Evolutionary conservation across 495 filamentous ascomycete species (phyloP).

Genomic region (Talaromyces liani): DNA sequence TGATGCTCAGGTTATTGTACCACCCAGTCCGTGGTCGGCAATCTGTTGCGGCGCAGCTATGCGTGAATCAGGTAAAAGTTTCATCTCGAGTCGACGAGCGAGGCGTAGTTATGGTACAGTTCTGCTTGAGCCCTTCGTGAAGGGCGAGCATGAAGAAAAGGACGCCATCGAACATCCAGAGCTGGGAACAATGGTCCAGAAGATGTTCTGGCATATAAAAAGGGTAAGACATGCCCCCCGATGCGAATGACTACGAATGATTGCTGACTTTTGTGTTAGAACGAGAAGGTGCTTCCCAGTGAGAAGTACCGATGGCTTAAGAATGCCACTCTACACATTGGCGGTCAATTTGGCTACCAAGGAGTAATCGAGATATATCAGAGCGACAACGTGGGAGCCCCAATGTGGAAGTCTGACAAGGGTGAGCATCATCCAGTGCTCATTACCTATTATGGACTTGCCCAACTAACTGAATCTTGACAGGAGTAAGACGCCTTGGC

Average conservation of each 20-base stretch:
- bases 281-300: too few species aligned
- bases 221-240: not conserved
- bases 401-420: not conserved
- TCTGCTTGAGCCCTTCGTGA: not conserved
- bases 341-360: not conserved
- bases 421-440: not conserved
- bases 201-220: slow-evolving; percentile 4
- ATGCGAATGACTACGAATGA: too few species aligned
- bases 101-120: slow-evolving; percentile 59
- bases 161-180: not conserved
- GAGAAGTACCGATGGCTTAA: not conserved
- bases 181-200: slow-evolving; percentile 2
- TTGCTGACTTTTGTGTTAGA: too few species aligned
- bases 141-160: not conserved
- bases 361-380: not conserved
- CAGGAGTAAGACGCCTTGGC: not conserved
- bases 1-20: slow-evolving; percentile 8
- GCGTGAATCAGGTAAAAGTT: too few species aligned
- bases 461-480: not conserved
- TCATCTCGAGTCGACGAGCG: slow-evolving; percentile 47
- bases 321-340: not conserved
- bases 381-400: not conserved
- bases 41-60: slow-evolving; percentile 67
- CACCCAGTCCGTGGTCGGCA: slow-evolving; percentile 60
- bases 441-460: not conserved